Evolutionary conservation across 768 basidiomycete species (phyloP).

Genomic region (Leucosporidium creatinivorum): DNA sequence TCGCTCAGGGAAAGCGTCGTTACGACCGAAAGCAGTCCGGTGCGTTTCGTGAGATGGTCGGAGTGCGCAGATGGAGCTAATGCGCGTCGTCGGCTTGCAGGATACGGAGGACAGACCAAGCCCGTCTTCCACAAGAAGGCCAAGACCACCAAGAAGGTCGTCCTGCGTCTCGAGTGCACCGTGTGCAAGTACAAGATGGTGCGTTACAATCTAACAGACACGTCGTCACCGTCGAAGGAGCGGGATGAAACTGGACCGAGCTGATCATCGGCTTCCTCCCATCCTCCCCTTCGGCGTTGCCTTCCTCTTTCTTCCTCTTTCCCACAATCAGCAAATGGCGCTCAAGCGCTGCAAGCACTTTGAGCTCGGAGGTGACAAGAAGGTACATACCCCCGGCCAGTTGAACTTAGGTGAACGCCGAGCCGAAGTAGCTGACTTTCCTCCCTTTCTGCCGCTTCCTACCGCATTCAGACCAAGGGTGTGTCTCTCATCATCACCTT

Average conservation of each 20-base stretch:
- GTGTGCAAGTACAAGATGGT: slow-evolving; percentile 94
- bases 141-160: slow-evolving; percentile 99
- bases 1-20: slow-evolving; percentile 98
- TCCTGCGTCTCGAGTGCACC: slow-evolving; percentile 93
- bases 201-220: not conserved
- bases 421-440: not conserved
- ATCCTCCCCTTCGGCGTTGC: not conserved
- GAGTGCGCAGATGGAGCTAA: not conserved
- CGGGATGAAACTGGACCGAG: not conserved
- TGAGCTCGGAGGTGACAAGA: slow-evolving; percentile 73
- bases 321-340: slow-evolving; percentile 46
- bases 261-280: slow-evolving; percentile 7
- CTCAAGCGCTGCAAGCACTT: slow-evolving; percentile 99
- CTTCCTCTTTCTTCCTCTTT: not conserved
- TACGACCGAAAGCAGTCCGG: slow-evolving; percentile 96
- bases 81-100: slow-evolving; percentile 33
- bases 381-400: not conserved
- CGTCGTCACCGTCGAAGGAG: slow-evolving; percentile 17
- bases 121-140: slow-evolving; percentile 99
- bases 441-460: not conserved
- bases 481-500: not conserved
- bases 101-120: slow-evolving; percentile 99
- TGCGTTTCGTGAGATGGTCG: not conserved
- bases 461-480: not conserved
- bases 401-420: no score